These are phyloP conservation scores for Friedmanniomyces simplex DNA, from an alignment of 495 filamentous ascomycete species.

Conservation along the genomic window DNA sequence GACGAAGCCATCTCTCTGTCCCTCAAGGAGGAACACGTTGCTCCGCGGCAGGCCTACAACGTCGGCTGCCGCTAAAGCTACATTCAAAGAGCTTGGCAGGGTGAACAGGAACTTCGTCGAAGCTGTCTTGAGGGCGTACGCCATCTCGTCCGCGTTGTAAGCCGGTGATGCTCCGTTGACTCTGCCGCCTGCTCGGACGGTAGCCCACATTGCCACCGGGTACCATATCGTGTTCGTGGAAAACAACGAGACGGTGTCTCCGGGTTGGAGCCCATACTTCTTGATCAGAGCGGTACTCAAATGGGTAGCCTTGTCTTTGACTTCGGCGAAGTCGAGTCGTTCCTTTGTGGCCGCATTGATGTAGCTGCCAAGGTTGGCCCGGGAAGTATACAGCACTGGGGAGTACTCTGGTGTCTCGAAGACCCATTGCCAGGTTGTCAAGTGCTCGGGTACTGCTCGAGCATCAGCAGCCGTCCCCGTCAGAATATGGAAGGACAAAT, in stretches of 20 bases:
- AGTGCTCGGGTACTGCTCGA: slow-evolving; percentile 38
- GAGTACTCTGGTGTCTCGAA: slow-evolving; percentile 43
- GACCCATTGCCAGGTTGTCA: slow-evolving; percentile 50
- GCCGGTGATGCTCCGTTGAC: slow-evolving; percentile 48
- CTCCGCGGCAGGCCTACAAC: slow-evolving; percentile 40
- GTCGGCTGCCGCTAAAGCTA: slow-evolving; percentile 42
- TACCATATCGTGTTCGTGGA: slow-evolving; percentile 51
- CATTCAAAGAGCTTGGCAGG: slow-evolving; percentile 36
- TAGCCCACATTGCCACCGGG: slow-evolving; percentile 47
- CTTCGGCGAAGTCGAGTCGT: slow-evolving; percentile 40
- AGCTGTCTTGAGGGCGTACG: slow-evolving; percentile 44
- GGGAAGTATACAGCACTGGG: slow-evolving; percentile 27
- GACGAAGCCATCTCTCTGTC: slow-evolving; percentile 35
- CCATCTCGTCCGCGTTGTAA: slow-evolving; percentile 52
- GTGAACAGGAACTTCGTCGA: slow-evolving; percentile 47
- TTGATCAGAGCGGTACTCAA: slow-evolving; percentile 46
- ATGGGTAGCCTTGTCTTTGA: slow-evolving; percentile 41
- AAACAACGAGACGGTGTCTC: slow-evolving; percentile 45
- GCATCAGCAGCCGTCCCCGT: neutral
- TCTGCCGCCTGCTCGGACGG: slow-evolving; percentile 37
- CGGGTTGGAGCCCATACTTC: slow-evolving; percentile 38
- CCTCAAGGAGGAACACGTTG: slow-evolving; percentile 46
- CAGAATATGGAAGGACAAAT: neutral
- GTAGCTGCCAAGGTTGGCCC: slow-evolving; percentile 38
- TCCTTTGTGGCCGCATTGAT: slow-evolving; percentile 45